Conservation (phyloP, 1,284 basidiomycete species). For the Gomphus bonarii region DNA sequence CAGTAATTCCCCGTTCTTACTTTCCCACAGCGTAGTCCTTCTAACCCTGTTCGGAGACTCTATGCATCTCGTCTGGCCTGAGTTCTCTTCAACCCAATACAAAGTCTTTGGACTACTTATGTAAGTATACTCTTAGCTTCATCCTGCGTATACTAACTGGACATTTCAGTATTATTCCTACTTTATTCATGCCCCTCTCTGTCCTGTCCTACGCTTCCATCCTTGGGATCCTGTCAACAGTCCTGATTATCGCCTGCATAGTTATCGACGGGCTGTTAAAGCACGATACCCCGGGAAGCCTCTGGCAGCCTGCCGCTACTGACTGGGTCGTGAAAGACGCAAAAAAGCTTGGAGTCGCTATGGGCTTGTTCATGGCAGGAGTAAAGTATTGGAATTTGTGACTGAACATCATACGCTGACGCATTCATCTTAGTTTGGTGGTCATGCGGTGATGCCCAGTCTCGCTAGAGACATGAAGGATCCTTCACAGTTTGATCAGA, state of each 20-base stretch:
- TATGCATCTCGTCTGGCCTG: slow-evolving; percentile 60
- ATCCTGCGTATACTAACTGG: not conserved
- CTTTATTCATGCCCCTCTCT: slow-evolving; percentile 75
- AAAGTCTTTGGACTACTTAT: slow-evolving; percentile 66
- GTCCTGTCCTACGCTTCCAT: slow-evolving; percentile 81
- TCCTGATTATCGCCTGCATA: slow-evolving; percentile 73
- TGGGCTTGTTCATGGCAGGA: slow-evolving; percentile 93
- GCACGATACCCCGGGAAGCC: slow-evolving; percentile 68
- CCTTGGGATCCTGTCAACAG: slow-evolving; percentile 71
- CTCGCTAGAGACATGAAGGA: slow-evolving; percentile 86
- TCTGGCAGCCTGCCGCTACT: slow-evolving; percentile 70
- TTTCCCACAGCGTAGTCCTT: slow-evolving; percentile 55
- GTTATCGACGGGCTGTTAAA: slow-evolving; percentile 81
- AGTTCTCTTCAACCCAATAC: slow-evolving; percentile 58
- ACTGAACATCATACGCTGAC: not conserved
- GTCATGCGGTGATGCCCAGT: slow-evolving; percentile 89
- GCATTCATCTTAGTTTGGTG: slow-evolving; percentile 57
- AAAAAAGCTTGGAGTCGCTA: slow-evolving; percentile 61
- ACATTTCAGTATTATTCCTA: slow-evolving; percentile 58
- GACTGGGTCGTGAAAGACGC: slow-evolving; percentile 45
- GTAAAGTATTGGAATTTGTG: slow-evolving; percentile 31
- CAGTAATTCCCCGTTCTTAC: not conserved
- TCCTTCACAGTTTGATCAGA: slow-evolving; percentile 69
- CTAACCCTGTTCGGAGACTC: slow-evolving; percentile 85
- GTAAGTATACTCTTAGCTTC: slow-evolving; percentile 30